A percentile compares a stretch with the other conserved stretches of the same genome.
phyloP scores from a whole-genome alignment of 345 rosid genomes.

The Populus alba region DNA sequence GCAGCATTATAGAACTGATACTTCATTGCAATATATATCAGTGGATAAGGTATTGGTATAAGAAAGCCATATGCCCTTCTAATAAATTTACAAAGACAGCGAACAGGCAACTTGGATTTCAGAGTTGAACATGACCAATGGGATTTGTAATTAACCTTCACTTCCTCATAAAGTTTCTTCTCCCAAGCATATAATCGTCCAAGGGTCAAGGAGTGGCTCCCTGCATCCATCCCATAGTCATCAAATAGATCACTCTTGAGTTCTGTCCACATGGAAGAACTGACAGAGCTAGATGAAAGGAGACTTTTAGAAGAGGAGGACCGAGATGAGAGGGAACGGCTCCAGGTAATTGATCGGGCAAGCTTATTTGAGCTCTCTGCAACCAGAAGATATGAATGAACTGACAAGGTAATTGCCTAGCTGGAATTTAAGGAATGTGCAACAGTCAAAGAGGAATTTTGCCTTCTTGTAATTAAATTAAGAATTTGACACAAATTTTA shows the following conservation, averaged over 20 bases:
- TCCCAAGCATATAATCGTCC: conserved; percentile 48
- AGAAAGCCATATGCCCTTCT: too few species aligned
- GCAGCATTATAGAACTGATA: background rate
- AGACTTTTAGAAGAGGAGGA: conserved; percentile 37
- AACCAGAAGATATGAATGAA: background rate
- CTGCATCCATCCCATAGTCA: conserved; percentile 35
- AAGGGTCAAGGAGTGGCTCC: conserved; percentile 39
- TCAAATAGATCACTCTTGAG: conserved; percentile 27
- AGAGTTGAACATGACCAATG: background rate
- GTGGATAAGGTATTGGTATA: background rate
- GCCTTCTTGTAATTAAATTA: background rate
- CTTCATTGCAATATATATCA: background rate
- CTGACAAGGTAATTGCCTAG: background rate
- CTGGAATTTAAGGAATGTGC: background rate
- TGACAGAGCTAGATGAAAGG: conserved; percentile 28
- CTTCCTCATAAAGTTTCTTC: conserved; percentile 45
- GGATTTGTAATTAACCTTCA: conserved; percentile 31
- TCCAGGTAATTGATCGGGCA: conserved; percentile 29
- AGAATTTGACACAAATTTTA: background rate
- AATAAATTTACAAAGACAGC: too few species aligned
- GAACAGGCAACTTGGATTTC: background rate
- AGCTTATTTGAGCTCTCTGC: conserved; percentile 43
- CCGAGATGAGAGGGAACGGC: conserved; percentile 27
- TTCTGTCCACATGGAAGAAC: conserved; percentile 33
- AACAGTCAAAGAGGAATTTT: background rate